phyloP scores from a whole-genome alignment of 805 yeast genomes.

The Ogataea ganodermae region DNA sequence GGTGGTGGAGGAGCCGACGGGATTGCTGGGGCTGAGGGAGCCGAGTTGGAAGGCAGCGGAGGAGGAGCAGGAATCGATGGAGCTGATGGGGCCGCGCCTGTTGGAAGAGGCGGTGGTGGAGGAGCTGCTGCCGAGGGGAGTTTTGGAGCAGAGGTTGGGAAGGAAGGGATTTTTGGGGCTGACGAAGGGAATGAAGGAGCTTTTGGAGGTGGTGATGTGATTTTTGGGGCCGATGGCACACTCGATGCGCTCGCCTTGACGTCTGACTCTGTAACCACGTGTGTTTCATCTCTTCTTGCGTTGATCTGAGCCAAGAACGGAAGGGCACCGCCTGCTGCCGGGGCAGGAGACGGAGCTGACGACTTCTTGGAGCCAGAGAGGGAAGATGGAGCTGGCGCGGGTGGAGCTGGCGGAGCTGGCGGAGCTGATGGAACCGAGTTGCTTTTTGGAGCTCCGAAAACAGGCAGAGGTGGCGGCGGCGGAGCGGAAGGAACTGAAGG shows the following conservation, averaged over 20 bases:
- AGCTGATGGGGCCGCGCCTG: conserved; percentile 9
- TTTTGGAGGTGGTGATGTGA: conserved; percentile 20
- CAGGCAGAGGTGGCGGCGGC: conserved; percentile 17
- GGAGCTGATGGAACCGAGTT: conserved; percentile 23
- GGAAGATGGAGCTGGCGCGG: conserved; percentile 27
- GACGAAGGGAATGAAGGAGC: conserved; percentile 27
- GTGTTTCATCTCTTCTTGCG: conserved; percentile 51
- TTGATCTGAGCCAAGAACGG: conserved; percentile 64
- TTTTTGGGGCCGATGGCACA: neutral
- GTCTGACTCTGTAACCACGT: conserved; percentile 44
- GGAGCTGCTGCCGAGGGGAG: conserved; percentile 10
- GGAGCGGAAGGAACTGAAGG: conserved; percentile 24
- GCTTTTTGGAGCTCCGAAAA: conserved; percentile 14
- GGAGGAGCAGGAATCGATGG: conserved; percentile 21
- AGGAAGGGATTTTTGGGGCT: conserved; percentile 8
- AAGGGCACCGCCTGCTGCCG: conserved; percentile 42
- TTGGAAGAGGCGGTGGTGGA: conserved; percentile 24
- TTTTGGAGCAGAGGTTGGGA: conserved; percentile 3
- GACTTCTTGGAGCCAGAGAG: conserved; percentile 9
- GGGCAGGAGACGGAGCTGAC: conserved; percentile 26
- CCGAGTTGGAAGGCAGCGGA: conserved; percentile 16
- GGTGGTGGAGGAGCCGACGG: conserved; percentile 21
- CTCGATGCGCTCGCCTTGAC: conserved; percentile 20
- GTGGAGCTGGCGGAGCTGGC: conserved; percentile 23
- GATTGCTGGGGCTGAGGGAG: conserved; percentile 8